These are phyloP conservation scores for Ophiostoma novo-ulmi DNA, from an alignment of 2,329 filamentous ascomycete species.

Conservation along the genomic window DNA sequence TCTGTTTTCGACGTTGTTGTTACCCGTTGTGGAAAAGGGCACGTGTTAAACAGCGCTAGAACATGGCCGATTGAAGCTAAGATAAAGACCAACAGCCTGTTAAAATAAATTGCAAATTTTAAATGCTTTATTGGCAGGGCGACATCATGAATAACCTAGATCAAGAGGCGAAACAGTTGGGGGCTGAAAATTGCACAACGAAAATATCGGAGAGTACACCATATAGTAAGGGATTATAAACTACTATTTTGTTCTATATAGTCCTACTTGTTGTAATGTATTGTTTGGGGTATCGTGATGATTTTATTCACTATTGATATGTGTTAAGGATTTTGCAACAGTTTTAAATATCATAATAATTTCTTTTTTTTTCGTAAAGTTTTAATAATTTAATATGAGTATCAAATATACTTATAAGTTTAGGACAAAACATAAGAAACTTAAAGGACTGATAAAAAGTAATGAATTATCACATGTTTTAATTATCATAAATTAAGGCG, in stretches of 20 bases:
- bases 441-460: too few relatives aligned
- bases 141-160: conserved; percentile 2
- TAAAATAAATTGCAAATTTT: conserved; percentile 1
- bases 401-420: too few relatives aligned
- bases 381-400: too few relatives aligned
- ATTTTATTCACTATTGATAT: not conserved
- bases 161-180: conserved; percentile 12
- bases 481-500: too few relatives aligned
- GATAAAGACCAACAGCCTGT: not conserved
- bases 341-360: too few relatives aligned
- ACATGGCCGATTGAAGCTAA: not conserved
- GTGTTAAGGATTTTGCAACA: too few relatives aligned
- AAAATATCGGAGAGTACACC: conserved; percentile 11
- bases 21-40: conserved; percentile 12
- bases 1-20: conserved; percentile 1
- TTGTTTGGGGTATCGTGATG: not conserved
- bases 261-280: not conserved
- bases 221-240: conserved; percentile 6
- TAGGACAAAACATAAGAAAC: too few relatives aligned
- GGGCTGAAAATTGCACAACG: conserved; percentile 4
- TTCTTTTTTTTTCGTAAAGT: too few relatives aligned
- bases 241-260: conserved; percentile 4
- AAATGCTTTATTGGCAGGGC: not conserved
- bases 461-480: too few relatives aligned
- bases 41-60: conserved; percentile 9